A percentile compares a stretch with the other conserved stretches of the same genome.
Evolutionary conservation across 192 early-diverging fungal genomes (phyloP).

Genomic region (Gonapodya prolifera): DNA sequence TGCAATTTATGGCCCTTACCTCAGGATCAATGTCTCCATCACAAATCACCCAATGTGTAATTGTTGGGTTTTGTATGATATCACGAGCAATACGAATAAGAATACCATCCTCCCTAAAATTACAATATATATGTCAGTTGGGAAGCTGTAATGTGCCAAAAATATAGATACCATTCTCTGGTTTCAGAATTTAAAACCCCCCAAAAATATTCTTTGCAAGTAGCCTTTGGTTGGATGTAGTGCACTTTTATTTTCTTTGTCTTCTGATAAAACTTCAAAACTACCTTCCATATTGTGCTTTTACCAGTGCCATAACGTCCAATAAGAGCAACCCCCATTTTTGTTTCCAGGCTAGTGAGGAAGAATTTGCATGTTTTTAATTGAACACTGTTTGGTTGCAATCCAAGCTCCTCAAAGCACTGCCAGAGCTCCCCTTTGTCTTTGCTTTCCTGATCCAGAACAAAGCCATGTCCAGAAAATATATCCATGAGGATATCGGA

Average conservation of each 20-base stretch:
- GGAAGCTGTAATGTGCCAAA: no score
- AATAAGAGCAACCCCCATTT: constrained; percentile 99
- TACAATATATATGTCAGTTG: no score
- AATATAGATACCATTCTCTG: constrained; percentile 98
- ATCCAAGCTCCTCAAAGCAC: constrained; percentile 58
- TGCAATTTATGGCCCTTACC: neutral
- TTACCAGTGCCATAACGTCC: constrained; percentile 96
- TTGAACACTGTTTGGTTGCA: constrained; percentile 69
- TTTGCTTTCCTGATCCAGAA: constrained; percentile 56
- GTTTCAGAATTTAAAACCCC: constrained; percentile 93
- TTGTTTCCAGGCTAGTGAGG: constrained; percentile 92
- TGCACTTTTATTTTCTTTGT: constrained; percentile 81
- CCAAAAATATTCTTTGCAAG: constrained; percentile 91
- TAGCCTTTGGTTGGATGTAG: constrained; percentile 96
- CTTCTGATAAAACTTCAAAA: constrained; percentile 76
- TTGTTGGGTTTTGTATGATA: constrained; percentile 45
- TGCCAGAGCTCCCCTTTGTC: constrained; percentile 59
- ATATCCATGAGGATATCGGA: constrained; percentile 73
- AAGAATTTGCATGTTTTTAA: constrained; percentile 94
- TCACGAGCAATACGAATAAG: constrained; percentile 96
- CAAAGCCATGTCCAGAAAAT: constrained; percentile 81
- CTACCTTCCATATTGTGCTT: constrained; percentile 80
- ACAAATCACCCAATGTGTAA: constrained; percentile 93
- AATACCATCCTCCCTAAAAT: constrained; percentile 89
- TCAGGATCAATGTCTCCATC: constrained; percentile 99